Evolutionary conservation across 495 filamentous ascomycete genomes (phyloP).

Genomic region (Trichoderma asperelloides): DNA sequence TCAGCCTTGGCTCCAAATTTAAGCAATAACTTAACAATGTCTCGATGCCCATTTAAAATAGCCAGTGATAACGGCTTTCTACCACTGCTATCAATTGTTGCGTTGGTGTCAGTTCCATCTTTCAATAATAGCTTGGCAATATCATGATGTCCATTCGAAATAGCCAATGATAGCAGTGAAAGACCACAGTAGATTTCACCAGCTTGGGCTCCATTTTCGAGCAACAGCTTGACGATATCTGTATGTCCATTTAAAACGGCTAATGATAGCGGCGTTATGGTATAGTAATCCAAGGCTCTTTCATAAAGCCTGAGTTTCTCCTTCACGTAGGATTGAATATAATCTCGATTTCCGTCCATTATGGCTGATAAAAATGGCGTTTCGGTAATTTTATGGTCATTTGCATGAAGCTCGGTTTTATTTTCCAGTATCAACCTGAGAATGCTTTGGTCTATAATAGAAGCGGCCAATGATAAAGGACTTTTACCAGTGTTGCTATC

Average conservation of each 20-base stretch:
- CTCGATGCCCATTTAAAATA: neutral
- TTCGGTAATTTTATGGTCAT: no score
- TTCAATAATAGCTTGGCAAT: slow-evolving; percentile 10
- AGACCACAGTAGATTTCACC: neutral
- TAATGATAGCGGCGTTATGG: slow-evolving; percentile 10
- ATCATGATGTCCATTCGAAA: neutral
- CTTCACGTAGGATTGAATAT: no score
- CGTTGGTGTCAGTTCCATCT: neutral
- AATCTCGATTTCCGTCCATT: no score
- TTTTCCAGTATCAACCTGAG: no score
- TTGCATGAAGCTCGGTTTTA: no score
- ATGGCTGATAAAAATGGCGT: no score
- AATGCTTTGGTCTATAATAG: no score
- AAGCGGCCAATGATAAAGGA: no score
- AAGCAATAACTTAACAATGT: slow-evolving; percentile 12
- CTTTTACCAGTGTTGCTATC: neutral
- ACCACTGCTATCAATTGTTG: neutral
- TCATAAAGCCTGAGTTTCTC: no score
- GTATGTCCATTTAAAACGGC: slow-evolving; percentile 9
- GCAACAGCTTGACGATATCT: slow-evolving; percentile 10
- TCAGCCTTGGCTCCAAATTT: slow-evolving; percentile 9
- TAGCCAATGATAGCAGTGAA: neutral
- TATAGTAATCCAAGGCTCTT: no score
- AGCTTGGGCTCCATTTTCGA: slow-evolving; percentile 10
- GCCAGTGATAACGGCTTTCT: slow-evolving; percentile 11